Evolutionary conservation across 352 stramenopile genomes (phyloP).

Genomic region (Globisporangium camurandrum): DNA sequence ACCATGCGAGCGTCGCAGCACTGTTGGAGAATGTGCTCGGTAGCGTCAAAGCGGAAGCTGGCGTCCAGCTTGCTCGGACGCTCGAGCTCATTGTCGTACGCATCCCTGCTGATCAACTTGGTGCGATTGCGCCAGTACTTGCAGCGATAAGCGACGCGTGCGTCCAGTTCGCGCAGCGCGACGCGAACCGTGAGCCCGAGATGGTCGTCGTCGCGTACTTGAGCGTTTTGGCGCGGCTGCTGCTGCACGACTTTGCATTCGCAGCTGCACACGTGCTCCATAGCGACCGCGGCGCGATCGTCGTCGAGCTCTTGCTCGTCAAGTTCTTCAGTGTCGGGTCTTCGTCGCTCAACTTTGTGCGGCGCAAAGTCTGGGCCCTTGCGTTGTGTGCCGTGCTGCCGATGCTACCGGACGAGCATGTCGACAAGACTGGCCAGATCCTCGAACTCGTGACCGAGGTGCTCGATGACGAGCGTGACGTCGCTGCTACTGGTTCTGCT

Average conservation of each 20-base stretch:
- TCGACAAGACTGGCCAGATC: conserved; percentile 60
- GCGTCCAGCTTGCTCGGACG: conserved; percentile 40
- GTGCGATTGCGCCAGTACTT: conserved; percentile 20
- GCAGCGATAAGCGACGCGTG: conserved; percentile 42
- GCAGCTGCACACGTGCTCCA: conserved; percentile 34
- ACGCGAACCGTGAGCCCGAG: conserved; percentile 37
- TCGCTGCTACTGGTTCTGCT: neutral
- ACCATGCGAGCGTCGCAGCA: conserved; percentile 30
- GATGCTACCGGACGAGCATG: conserved; percentile 24
- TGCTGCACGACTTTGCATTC: conserved; percentile 41
- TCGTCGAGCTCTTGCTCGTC: conserved; percentile 55
- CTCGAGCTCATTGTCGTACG: conserved; percentile 32
- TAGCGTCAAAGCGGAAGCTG: conserved; percentile 64
- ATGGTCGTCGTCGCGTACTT: conserved; percentile 56
- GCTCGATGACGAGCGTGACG: conserved; percentile 57
- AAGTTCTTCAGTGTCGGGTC: conserved; percentile 68
- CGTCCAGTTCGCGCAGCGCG: conserved; percentile 29
- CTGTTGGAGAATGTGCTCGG: conserved; percentile 49
- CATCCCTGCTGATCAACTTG: conserved; percentile 34
- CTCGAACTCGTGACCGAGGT: conserved; percentile 59
- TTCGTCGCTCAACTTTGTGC: conserved; percentile 42
- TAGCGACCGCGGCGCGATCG: conserved; percentile 20
- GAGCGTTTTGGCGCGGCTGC: conserved; percentile 41
- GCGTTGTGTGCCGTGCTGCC: conserved; percentile 37
- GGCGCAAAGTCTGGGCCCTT: conserved; percentile 66